These are phyloP conservation scores for Chaetomium cochliodes DNA, from an alignment of 495 filamentous ascomycete species.

Conservation along the genomic window DNA sequence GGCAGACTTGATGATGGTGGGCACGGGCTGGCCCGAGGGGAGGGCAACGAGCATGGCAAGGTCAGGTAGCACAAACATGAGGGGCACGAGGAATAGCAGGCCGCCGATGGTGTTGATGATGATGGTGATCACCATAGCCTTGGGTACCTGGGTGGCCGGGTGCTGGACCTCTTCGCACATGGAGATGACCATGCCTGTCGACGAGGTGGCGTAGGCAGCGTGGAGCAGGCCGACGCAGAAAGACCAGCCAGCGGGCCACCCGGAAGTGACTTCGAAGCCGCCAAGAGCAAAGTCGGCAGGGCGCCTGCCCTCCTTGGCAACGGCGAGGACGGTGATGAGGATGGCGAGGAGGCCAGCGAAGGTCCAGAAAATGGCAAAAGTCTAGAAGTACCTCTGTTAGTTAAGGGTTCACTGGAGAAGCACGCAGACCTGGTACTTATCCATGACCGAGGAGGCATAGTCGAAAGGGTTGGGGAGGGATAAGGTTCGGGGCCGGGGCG, in stretches of 20 bases:
- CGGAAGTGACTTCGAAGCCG: conserved; percentile 48
- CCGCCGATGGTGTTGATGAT: conserved; percentile 51
- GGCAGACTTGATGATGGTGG: conserved; percentile 46
- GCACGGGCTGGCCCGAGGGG: conserved; percentile 44
- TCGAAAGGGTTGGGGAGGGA: neutral
- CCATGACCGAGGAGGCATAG: no score
- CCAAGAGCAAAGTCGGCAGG: conserved; percentile 43
- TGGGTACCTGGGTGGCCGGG: conserved; percentile 51
- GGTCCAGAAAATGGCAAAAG: conserved; percentile 53
- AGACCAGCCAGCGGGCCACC: conserved; percentile 51
- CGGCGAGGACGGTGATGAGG: conserved; percentile 43
- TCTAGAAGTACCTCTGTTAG: conserved; percentile 31
- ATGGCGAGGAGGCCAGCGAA: conserved; percentile 49
- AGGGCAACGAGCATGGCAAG: conserved; percentile 44
- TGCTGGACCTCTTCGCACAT: conserved; percentile 53
- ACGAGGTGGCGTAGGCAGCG: conserved; percentile 52
- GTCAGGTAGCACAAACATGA: conserved; percentile 51
- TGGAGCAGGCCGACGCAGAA: conserved; percentile 51
- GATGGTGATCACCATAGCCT: conserved; percentile 52
- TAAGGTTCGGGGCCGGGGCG: neutral
- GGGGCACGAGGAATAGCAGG: conserved; percentile 50
- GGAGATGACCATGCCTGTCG: conserved; percentile 54
- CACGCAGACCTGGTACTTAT: no score
- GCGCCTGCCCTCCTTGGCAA: conserved; percentile 47
- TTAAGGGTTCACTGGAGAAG: neutral